Conservation (phyloP, 2,329 filamentous ascomycete genomes). For the Chalaropsis thielavioides region DNA sequence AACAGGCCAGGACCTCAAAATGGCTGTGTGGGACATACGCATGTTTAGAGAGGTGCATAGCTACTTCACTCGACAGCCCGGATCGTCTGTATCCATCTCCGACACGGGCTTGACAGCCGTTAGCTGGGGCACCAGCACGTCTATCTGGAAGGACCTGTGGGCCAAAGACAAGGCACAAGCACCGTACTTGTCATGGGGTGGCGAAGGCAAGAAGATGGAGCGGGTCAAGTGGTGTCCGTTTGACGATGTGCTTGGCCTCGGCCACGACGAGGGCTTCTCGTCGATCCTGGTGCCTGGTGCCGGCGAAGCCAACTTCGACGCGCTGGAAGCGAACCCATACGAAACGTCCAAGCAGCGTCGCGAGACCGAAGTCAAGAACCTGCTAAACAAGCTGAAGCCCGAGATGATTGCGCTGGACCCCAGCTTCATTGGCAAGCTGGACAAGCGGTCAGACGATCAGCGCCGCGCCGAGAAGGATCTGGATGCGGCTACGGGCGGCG, state of each 20-base stretch:
- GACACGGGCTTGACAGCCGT: slow-evolving; percentile 79
- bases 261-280: slow-evolving; percentile 74
- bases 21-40: slow-evolving; percentile 91
- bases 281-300: slow-evolving; percentile 83
- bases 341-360: slow-evolving; percentile 86
- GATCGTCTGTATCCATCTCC: slow-evolving; percentile 71
- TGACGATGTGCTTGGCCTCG: slow-evolving; percentile 79
- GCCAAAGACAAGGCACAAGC: slow-evolving; percentile 66
- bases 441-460: slow-evolving; percentile 66
- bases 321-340: slow-evolving; percentile 86
- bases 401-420: slow-evolving; percentile 96
- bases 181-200: slow-evolving; percentile 88
- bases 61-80: slow-evolving; percentile 73
- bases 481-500: slow-evolving; percentile 48
- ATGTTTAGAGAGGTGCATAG: slow-evolving; percentile 87
- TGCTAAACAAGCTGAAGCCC: slow-evolving; percentile 88
- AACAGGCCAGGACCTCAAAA: slow-evolving; percentile 73
- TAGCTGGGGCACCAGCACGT: slow-evolving; percentile 78
- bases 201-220: slow-evolving; percentile 68
- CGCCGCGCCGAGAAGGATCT: slow-evolving; percentile 63
- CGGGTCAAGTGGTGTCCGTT: slow-evolving; percentile 84
- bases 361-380: slow-evolving; percentile 73
- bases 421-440: slow-evolving; percentile 77
- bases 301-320: slow-evolving; percentile 95
- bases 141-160: slow-evolving; percentile 84